Evolutionary conservation across 2,329 filamentous ascomycete genomes (phyloP).

Genomic region (Zasmidium angulare): DNA sequence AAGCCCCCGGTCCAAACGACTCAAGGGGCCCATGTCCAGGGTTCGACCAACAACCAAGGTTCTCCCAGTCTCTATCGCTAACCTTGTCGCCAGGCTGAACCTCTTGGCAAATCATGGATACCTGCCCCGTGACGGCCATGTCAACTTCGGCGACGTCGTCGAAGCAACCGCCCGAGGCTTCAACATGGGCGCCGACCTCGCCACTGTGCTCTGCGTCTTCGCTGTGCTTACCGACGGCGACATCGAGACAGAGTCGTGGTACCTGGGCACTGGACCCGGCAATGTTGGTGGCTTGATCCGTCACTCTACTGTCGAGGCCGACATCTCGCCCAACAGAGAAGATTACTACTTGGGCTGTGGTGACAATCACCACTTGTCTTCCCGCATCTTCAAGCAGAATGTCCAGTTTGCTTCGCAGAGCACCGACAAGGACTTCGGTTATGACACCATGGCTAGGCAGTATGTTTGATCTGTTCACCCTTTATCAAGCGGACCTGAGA

Average conservation of each 20-base stretch:
- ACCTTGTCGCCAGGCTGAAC: background rate
- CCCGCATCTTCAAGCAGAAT: conserved; percentile 33
- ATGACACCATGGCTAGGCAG: conserved; percentile 29
- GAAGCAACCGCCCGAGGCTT: conserved; percentile 34
- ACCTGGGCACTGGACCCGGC: conserved; percentile 26
- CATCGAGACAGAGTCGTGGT: conserved; percentile 28
- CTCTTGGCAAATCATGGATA: conserved; percentile 20
- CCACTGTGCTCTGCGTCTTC: conserved; percentile 37
- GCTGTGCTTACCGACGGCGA: conserved; percentile 32
- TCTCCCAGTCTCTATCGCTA: no score
- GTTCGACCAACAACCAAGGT: background rate
- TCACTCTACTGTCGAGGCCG: conserved; percentile 32
- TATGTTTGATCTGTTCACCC: conserved; percentile 12
- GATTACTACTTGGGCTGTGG: conserved; percentile 38
- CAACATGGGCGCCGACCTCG: conserved; percentile 31
- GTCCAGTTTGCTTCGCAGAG: conserved; percentile 24
- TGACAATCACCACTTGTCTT: conserved; percentile 35
- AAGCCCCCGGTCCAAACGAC: conserved; percentile 28
- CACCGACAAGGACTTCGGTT: conserved; percentile 27
- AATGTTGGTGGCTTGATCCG: conserved; percentile 31
- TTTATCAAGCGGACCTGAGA: background rate
- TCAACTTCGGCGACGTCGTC: conserved; percentile 36
- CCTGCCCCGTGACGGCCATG: conserved; percentile 41
- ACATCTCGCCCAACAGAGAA: conserved; percentile 33
- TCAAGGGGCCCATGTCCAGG: conserved; percentile 39